Conservation (phyloP, 108 stramenopile genomes). For the Nitzschia sp. region DNA sequence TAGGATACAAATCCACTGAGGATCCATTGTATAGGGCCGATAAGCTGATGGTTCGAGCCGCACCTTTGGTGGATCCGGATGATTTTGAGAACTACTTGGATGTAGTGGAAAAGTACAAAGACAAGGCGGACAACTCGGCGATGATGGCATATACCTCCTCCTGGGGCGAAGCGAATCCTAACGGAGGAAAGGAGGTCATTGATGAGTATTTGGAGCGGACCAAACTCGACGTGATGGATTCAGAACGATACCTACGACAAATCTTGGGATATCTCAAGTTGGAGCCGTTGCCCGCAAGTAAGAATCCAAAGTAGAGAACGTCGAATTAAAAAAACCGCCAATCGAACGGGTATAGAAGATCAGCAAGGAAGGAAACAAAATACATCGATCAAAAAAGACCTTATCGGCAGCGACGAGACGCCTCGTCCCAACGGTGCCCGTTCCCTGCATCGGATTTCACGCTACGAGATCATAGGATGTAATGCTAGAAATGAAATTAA, state of each 20-base stretch:
- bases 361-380: too few species aligned
- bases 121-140: slow-evolving; percentile 75
- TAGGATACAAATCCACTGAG: slow-evolving; percentile 48
- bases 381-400: too few species aligned
- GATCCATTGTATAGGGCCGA: slow-evolving; percentile 80
- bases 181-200: slow-evolving; percentile 76
- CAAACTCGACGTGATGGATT: slow-evolving; percentile 59
- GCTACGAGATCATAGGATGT: too few species aligned
- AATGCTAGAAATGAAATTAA: too few species aligned
- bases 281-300: slow-evolving; percentile 60
- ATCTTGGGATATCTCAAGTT: slow-evolving; percentile 61
- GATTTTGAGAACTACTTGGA: slow-evolving; percentile 68
- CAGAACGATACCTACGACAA: slow-evolving; percentile 57
- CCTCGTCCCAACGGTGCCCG: too few species aligned
- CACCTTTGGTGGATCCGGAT: slow-evolving; percentile 55
- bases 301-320: slow-evolving; percentile 25
- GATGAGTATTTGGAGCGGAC: slow-evolving; percentile 81
- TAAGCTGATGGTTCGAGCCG: slow-evolving; percentile 70
- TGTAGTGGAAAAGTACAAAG: slow-evolving; percentile 71
- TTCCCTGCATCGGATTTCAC: too few species aligned
- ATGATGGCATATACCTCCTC: slow-evolving; percentile 41
- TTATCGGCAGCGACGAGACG: too few species aligned
- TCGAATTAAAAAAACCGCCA: slow-evolving; percentile 16
- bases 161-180: slow-evolving; percentile 55
- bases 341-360: too few species aligned